Conservation (phyloP, 345 rosid species). For the Brassica juncea region DNA sequence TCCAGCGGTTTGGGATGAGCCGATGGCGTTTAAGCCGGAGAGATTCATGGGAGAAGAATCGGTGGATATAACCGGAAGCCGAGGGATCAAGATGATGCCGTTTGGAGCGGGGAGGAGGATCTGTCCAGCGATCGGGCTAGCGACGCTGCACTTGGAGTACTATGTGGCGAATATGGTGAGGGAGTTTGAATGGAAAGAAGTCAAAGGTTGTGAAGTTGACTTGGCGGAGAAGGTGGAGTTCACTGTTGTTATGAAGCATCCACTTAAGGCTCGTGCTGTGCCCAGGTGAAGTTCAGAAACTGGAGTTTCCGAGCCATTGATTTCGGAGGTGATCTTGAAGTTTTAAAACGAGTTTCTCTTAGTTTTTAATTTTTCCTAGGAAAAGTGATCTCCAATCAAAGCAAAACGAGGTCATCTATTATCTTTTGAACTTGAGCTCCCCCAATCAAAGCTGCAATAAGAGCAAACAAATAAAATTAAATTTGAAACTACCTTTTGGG, state of each 20-base stretch:
- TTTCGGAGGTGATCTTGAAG: no score
- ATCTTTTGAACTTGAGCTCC: neutral
- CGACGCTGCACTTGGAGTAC: slow-evolving; percentile 44
- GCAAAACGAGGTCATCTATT: no score
- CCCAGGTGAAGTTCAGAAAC: slow-evolving; percentile 22
- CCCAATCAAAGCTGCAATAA: neutral
- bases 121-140: slow-evolving; percentile 42
- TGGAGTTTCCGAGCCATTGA: neutral
- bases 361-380: neutral
- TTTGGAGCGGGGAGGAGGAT: slow-evolving; percentile 51
- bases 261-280: slow-evolving; percentile 35
- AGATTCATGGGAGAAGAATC: slow-evolving; percentile 33
- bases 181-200: slow-evolving; percentile 42
- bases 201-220: slow-evolving; percentile 30
- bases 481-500: neutral
- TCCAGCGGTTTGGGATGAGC: slow-evolving; percentile 43
- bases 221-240: slow-evolving; percentile 39
- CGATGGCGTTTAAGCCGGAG: slow-evolving; percentile 48
- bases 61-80: slow-evolving; percentile 42
- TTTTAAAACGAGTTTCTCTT: neutral
- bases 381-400: neutral
- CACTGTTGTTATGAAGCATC: slow-evolving; percentile 37
- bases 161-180: slow-evolving; percentile 42
- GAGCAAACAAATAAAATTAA: neutral
- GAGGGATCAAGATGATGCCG: slow-evolving; percentile 50